Conservation (phyloP, 805 yeast species). For the Candida tallmaniae region DNA sequence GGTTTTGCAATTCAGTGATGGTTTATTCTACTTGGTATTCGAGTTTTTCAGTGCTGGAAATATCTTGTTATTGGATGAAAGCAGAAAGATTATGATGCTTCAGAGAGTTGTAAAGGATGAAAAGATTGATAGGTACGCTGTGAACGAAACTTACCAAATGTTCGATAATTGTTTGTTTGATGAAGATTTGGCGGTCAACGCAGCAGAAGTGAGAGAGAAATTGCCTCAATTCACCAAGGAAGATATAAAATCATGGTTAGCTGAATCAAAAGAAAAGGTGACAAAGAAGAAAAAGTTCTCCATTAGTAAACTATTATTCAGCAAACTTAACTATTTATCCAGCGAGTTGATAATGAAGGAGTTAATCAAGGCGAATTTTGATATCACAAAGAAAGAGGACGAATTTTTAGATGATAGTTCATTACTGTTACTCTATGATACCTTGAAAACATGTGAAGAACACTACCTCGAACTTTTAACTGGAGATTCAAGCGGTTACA, state of each 20-base stretch:
- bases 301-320: conserved; percentile 65
- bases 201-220: conserved; percentile 10
- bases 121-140: conserved; percentile 60
- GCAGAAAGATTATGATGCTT: conserved; percentile 61
- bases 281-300: conserved; percentile 44
- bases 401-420: conserved; percentile 19
- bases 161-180: conserved; percentile 52
- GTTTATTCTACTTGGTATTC: conserved; percentile 67
- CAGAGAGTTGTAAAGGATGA: conserved; percentile 78
- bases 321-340: conserved; percentile 69
- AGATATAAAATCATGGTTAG: conserved; percentile 37
- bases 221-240: conserved; percentile 21
- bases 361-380: conserved; percentile 43
- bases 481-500: conserved; percentile 49
- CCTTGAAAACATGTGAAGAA: conserved; percentile 45
- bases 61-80: conserved; percentile 68
- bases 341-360: conserved; percentile 69
- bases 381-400: conserved; percentile 38
- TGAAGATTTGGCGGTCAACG: too few species aligned
- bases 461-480: conserved; percentile 36
- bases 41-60: conserved; percentile 97
- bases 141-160: conserved; percentile 65
- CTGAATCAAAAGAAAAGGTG: conserved; percentile 25
- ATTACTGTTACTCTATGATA: conserved; percentile 28
- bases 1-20: conserved; percentile 82